Evolutionary conservation across 768 basidiomycete species (phyloP), one percentile per base, ranked within the genome.

Genomic region (Hypholoma fasciculare): DNA sequence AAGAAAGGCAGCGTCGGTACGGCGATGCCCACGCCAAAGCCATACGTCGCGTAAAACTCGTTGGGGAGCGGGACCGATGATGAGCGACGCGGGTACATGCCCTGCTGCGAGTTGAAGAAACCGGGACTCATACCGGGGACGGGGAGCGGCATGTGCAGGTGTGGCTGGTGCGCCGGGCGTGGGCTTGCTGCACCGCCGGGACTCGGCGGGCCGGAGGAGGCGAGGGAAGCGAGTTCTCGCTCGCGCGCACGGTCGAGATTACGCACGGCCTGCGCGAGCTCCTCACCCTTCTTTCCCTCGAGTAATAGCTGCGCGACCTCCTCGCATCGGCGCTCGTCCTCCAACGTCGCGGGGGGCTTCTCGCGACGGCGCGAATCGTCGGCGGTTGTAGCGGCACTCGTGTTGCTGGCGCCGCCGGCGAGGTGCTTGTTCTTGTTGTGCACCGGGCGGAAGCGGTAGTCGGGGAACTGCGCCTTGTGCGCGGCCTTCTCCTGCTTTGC

Each of bases 401-500:
- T 59, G 34, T 71, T 72, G 39, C 26, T 27, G 38, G 38, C 19
- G 9, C 51, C 49, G 38, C 17, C 26, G 36, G 30, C 30, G 30
- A 34, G 30, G 30, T 54, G 14, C 68, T 80, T 79, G 60, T 77
- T 74, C 70, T 80, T 81, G 69, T 81, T 82, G 67, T 83, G 81
- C 3, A 82, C 81, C 1, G 82, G 82, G 11, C 78, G 71, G 75
- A 82, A 83, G 34, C 79, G 78, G 61, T 83, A 92, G 61, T 89
- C 81, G 0, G 90, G 89, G 67, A 89, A 89, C 58, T 73, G 77
- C 40, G 76, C 76, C 54, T 88, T 84, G 72, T 92, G 90, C 30
- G 84, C 86, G 0, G 85, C 87, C 72, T 90, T 90, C 20, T 85
- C 89, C 44, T 83, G 80, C 67, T 88, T 88, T 0, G 90, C 90